Conservation (phyloP, 2,329 filamentous ascomycete species). For the Beauveria brongniartii region DNA sequence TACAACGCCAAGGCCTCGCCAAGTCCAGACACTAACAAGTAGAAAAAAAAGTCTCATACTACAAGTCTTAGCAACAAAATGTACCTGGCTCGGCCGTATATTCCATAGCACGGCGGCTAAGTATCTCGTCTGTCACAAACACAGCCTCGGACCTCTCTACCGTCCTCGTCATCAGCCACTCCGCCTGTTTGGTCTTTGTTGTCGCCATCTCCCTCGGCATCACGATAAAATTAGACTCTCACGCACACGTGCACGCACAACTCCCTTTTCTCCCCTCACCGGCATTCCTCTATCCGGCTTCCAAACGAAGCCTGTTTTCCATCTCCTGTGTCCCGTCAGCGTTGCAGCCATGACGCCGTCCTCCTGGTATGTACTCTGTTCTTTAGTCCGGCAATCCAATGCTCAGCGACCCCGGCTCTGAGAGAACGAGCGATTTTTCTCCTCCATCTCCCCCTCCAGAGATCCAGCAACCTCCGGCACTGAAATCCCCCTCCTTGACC, state of each 20-base stretch:
- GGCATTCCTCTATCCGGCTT: background rate
- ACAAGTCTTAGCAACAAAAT: background rate
- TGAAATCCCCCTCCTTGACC: background rate
- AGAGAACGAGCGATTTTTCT: slow-evolving; percentile 44
- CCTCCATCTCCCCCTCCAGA: background rate
- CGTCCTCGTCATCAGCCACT: background rate
- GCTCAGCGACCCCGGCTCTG: slow-evolving; percentile 52
- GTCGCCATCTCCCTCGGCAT: background rate
- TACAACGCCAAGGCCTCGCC: background rate
- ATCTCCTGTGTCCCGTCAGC: background rate
- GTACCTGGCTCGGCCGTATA: background rate
- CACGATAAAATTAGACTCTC: background rate
- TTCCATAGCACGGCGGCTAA: background rate
- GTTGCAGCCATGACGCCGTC: background rate
- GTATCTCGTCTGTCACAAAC: background rate
- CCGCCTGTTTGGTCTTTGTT: background rate
- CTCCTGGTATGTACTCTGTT: slow-evolving; percentile 46
- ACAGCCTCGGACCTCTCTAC: background rate
- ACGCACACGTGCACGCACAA: background rate
- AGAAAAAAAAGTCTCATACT: slow-evolving; percentile 3
- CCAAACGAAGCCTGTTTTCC: background rate
- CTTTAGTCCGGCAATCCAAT: slow-evolving; percentile 56
- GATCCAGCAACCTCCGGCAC: background rate
- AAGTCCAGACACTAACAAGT: no score
- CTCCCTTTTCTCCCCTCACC: background rate